Evolutionary conservation across 2,329 filamentous ascomycete genomes (phyloP).

Genomic region (Epichloe brachyelytri): DNA sequence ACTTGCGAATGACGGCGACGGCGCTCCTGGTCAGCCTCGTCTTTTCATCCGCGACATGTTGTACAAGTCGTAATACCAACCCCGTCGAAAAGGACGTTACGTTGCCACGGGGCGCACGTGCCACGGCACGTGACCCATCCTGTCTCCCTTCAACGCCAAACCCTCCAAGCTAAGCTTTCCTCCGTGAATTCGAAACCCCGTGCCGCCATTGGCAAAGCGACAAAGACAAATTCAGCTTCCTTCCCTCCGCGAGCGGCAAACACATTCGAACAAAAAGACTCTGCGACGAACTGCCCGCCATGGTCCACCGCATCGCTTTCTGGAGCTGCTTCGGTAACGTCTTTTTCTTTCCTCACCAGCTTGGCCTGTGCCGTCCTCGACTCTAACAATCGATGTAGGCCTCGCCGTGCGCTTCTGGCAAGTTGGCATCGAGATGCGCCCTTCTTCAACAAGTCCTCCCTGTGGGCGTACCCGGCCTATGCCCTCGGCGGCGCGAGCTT

Average conservation of each 20-base stretch:
- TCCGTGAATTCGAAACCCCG: too few species aligned
- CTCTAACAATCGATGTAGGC: slow-evolving; percentile 39
- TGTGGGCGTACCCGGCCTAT: slow-evolving; percentile 90
- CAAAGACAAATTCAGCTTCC: neutral
- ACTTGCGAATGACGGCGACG: too few species aligned
- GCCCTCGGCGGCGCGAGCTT: slow-evolving; percentile 77
- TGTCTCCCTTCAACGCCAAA: too few species aligned
- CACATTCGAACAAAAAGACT: neutral
- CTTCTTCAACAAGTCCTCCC: slow-evolving; percentile 69
- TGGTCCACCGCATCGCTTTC: slow-evolving; percentile 59
- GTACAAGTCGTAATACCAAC: too few species aligned
- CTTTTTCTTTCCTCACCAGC: neutral
- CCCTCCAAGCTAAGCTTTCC: too few species aligned
- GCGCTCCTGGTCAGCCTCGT: too few species aligned
- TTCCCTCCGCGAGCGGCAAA: too few species aligned
- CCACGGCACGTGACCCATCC: neutral
- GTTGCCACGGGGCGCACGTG: neutral
- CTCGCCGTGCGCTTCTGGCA: slow-evolving; percentile 89
- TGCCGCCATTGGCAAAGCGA: neutral
- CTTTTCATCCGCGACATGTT: too few species aligned
- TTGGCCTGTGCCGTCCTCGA: too few species aligned
- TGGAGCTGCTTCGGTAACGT: slow-evolving; percentile 85
- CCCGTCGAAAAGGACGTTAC: too few species aligned
- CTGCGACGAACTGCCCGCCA: slow-evolving; percentile 19
- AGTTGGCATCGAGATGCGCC: slow-evolving; percentile 98